phyloP scores from a whole-genome alignment of 495 filamentous ascomycete genomes.

The Penicillium goetzii region DNA sequence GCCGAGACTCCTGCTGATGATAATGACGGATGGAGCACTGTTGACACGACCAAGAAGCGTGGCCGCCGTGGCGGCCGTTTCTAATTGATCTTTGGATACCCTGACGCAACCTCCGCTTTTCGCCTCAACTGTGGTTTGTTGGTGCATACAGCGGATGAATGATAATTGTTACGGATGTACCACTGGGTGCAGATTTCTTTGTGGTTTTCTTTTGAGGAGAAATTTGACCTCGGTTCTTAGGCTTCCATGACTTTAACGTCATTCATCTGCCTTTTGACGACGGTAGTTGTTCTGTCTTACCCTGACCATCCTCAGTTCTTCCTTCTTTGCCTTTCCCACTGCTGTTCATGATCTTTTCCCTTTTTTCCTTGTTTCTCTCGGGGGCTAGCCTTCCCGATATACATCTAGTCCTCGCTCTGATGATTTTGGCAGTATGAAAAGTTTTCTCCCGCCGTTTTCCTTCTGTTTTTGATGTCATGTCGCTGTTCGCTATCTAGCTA shows the following conservation, averaged over 20 bases:
- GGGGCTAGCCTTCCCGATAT: slow-evolving; percentile 38
- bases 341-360: slow-evolving; percentile 34
- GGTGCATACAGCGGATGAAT: slow-evolving; percentile 4
- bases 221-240: neutral
- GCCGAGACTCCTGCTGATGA: slow-evolving; percentile 50
- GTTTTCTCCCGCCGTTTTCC: slow-evolving; percentile 32
- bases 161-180: slow-evolving; percentile 3
- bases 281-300: slow-evolving; percentile 29
- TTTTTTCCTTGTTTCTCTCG: slow-evolving; percentile 25
- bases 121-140: slow-evolving; percentile 22
- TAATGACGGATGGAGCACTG: slow-evolving; percentile 80
- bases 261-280: slow-evolving; percentile 24
- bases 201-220: neutral
- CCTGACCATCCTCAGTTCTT: slow-evolving; percentile 19
- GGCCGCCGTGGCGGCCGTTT: slow-evolving; percentile 58
- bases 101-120: slow-evolving; percentile 34
- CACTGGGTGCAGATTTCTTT: neutral
- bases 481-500: slow-evolving; percentile 40
- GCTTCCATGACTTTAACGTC: slow-evolving; percentile 21
- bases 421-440: slow-evolving; percentile 51
- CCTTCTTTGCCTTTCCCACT: slow-evolving; percentile 25
- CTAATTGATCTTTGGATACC: slow-evolving; percentile 53
- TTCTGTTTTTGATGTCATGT: slow-evolving; percentile 28
- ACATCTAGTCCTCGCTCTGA: slow-evolving; percentile 44
- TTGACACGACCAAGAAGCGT: slow-evolving; percentile 57